Conservation (phyloP, 345 rosid genomes). For the Boechera stricta region DNA sequence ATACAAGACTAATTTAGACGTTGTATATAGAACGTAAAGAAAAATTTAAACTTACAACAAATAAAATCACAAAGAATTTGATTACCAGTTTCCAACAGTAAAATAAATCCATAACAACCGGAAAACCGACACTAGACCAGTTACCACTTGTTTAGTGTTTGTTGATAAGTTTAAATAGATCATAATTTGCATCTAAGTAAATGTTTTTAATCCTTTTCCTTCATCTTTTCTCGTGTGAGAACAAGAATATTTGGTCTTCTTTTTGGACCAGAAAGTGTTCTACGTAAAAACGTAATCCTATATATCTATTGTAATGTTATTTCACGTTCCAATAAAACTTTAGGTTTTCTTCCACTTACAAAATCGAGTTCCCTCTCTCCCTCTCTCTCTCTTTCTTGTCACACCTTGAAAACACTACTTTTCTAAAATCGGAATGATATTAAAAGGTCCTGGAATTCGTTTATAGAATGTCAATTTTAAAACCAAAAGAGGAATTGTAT, state of each 20-base stretch:
- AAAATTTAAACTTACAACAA: not conserved
- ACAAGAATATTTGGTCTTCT: not conserved
- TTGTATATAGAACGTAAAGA: not conserved
- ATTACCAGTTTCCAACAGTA: no score
- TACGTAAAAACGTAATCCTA: slow-evolving; percentile 19
- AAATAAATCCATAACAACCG: not conserved
- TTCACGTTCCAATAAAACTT: slow-evolving; percentile 24
- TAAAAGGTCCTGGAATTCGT: not conserved
- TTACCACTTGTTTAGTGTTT: slow-evolving; percentile 2
- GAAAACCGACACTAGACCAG: not conserved
- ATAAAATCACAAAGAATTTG: not conserved
- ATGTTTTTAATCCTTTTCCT: not conserved
- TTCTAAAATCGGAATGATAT: slow-evolving; percentile 1
- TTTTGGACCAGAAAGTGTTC: slow-evolving; percentile 11
- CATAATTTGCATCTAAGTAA: not conserved
- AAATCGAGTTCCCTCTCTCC: not conserved
- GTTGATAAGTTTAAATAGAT: not conserved
- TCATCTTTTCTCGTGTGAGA: not conserved
- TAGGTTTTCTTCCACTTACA: slow-evolving; percentile 20
- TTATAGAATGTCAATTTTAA: slow-evolving; percentile 8
- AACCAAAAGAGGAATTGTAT: slow-evolving; percentile 2
- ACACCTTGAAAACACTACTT: slow-evolving; percentile 22
- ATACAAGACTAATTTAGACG: not conserved
- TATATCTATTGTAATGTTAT: slow-evolving; percentile 11
- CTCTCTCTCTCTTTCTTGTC: not conserved